Evolutionary conservation across 495 filamentous ascomycete genomes (phyloP), one percentile per base, ranked within the genome.

Genomic region (Tuber brumale): DNA sequence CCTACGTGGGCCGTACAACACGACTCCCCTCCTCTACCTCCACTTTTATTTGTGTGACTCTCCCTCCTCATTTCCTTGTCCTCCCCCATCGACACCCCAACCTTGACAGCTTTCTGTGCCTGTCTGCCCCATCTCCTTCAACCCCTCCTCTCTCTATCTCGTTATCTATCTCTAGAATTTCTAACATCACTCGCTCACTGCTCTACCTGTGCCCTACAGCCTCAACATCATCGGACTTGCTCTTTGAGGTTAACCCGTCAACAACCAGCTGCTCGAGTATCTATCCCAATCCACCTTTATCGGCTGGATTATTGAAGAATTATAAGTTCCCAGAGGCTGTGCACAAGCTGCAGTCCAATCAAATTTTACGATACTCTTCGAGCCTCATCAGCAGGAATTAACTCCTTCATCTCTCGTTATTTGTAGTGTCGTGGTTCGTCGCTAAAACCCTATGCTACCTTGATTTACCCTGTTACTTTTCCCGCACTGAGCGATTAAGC

Each of bases 1-100:
- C 3, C 57, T 18, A 35, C 51, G 19, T 61, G n/a, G 27, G 51
- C 57, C 14, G 57, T 35, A 4, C 51, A 61, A 27, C 51, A 14
- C 10, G 27, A 35, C 27, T 31, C 27, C 57, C 57, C 57, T 35
- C 57, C 27, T 35, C 57, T 27, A 35, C 31, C 51, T 14, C 51
- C 51, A 61, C 57, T 31, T 16, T 66, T 35, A 35, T 66, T 35
- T 66, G 57, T 66, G 31, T 18, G 27, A 66, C 57, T 66, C 57
- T 66, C 57, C 57, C 51, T 31, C 57, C 57, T 35, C 27, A 27
- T 66, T 66, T 66, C 57, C 57, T 66, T 66, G 57, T 66, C 57
- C 57, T 66, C 27, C 57, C 57, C 27, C 57, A 66, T 66, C 57
- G 57, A 66, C 57, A 31, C 31, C 27, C 27, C 57, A 66, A 66